These are phyloP conservation scores for Xylaria nigripes DNA, from an alignment of 495 filamentous ascomycete species.

Conservation along the genomic window DNA sequence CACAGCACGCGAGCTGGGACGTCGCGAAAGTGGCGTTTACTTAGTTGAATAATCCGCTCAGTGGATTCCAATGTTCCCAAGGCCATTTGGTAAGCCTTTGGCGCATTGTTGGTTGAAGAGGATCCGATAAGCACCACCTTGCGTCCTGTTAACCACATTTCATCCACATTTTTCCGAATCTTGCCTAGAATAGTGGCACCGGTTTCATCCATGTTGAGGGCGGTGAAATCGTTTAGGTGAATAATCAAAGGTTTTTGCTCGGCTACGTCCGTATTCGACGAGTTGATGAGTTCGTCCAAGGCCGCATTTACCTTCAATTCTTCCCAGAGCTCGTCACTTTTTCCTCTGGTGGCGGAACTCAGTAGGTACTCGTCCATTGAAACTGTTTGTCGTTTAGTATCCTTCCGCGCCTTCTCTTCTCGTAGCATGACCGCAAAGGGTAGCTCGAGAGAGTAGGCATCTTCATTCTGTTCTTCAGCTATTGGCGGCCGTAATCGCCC, in stretches of 20 bases:
- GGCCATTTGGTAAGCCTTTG: slow-evolving; percentile 24
- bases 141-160: slow-evolving; percentile 58
- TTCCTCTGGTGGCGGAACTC: slow-evolving; percentile 11
- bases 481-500: slow-evolving; percentile 22
- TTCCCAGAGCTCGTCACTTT: slow-evolving; percentile 33
- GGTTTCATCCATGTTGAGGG: slow-evolving; percentile 54
- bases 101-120: slow-evolving; percentile 31
- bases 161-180: slow-evolving; percentile 62
- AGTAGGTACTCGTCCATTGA: slow-evolving; percentile 21
- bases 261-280: slow-evolving; percentile 21
- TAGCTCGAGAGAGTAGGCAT: background rate
- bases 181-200: slow-evolving; percentile 54
- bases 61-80: slow-evolving; percentile 22
- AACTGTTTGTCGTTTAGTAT: slow-evolving; percentile 14
- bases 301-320: slow-evolving; percentile 35
- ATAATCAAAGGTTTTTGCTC: slow-evolving; percentile 48
- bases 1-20: background rate
- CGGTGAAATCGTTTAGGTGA: slow-evolving; percentile 71
- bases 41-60: slow-evolving; percentile 15
- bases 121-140: slow-evolving; percentile 69
- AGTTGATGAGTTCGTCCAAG: slow-evolving; percentile 30
- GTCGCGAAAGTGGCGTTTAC: background rate
- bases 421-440: slow-evolving; percentile 9
- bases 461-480: slow-evolving; percentile 8
- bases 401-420: slow-evolving; percentile 14